Evolutionary conservation across 2,329 filamentous ascomycete species (phyloP), one percentile per base, ranked within the genome.

Genomic region (Cercospora sojina): DNA sequence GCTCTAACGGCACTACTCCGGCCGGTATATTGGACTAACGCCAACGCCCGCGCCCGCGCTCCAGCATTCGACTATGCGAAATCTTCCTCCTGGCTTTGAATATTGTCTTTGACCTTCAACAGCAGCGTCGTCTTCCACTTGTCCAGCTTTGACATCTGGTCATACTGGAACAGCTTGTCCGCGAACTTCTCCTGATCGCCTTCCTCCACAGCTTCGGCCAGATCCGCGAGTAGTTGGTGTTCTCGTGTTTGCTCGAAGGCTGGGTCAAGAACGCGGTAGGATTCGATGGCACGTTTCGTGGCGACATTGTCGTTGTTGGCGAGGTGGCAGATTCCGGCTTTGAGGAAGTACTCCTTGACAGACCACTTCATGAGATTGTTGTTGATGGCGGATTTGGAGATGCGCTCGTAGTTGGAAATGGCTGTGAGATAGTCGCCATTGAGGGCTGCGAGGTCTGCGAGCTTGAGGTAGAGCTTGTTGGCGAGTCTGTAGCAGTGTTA

Each of bases 61-160:
- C 13, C 23, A 53, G 23, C 47, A 53, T 27, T n/a, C 23, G 51
- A 62, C 59, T 64, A 91, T 69, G 88, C 89, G 74, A 90, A 91
- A 74, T 91, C 88, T 71, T 90, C 88, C 47, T 83, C 87, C 70
- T 84, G 83, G 76, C 88, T 85, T 80, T 94, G 90, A 74, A 97
- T 96, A 62, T 84, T 84, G 74, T 89, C 89, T 88, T 97, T 97
- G 75, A 97, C 86, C 73, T 88, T 87, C 75, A 96, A 82, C 69
- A 97, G 80, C 65, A 97, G 83, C 32, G 90, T 91, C 59, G 91
- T 97, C 90, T 97, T 97, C 94, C 94, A 98, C 83, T 94, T 95
- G 77, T 97, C 93, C 75, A 98, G 82, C 84, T 95, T 95, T 82
- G 89, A 95, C 82, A 97, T 85, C 82, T 96, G 91, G 78, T 97